Conservation (phyloP, 768 basidiomycete genomes). For the Suillus clintonianus region DNA sequence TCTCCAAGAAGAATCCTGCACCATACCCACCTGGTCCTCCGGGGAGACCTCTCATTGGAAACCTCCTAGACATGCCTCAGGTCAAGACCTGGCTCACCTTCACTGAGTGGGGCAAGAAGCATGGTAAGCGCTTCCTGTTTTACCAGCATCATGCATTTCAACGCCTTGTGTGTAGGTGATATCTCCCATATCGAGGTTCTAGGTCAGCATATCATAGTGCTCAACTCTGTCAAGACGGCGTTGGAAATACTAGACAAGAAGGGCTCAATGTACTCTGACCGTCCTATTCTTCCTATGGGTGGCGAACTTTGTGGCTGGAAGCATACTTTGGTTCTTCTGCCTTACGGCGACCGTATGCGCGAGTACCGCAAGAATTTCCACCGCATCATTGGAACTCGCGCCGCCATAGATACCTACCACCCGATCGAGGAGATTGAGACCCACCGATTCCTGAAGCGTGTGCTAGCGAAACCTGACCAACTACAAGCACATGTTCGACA, state of each 20-base stretch:
- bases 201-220: conserved; percentile 56
- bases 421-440: conserved; percentile 42
- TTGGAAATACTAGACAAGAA: conserved; percentile 66
- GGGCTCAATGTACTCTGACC: conserved; percentile 65
- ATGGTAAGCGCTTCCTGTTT: conserved; percentile 29
- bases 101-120: too few relatives aligned
- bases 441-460: conserved; percentile 41
- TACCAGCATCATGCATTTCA: conserved; percentile 5
- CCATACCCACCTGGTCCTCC: conserved; percentile 49
- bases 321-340: conserved; percentile 36
- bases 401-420: conserved; percentile 36
- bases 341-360: conserved; percentile 42
- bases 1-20: conserved; percentile 19
- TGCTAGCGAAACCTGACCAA: conserved; percentile 38
- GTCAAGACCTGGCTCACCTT: conserved; percentile 46
- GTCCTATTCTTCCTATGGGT: conserved; percentile 49
- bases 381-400: conserved; percentile 41
- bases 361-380: conserved; percentile 44
- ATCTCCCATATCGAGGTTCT: conserved; percentile 61
- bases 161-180: conserved; percentile 42
- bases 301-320: conserved; percentile 35
- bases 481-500: conserved; percentile 41
- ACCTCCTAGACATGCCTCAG: conserved; percentile 50
- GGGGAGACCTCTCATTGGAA: conserved; percentile 45
- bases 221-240: conserved; percentile 53